Percentiles rank a stretch among this genome's conserved stretches.
Conservation (phyloP, 768 basidiomycete genomes). For the Sarcodon aspratus region DNA sequence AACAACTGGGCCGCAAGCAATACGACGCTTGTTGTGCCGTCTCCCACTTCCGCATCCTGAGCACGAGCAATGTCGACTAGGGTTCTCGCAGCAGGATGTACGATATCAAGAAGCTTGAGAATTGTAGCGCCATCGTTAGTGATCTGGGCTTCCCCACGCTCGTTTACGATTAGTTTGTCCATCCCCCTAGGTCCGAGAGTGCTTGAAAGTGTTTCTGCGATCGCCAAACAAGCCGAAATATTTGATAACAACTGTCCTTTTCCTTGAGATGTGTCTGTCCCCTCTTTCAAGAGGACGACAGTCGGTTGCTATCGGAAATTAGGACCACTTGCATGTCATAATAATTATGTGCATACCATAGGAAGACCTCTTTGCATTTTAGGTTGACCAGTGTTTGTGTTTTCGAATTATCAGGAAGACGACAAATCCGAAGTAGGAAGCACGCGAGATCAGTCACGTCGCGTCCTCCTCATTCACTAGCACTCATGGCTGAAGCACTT, state of each 20-base stretch:
- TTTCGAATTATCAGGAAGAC: not conserved
- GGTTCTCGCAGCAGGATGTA: conserved; percentile 97
- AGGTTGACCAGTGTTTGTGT: not conserved
- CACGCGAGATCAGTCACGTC: not conserved
- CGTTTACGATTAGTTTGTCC: conserved; percentile 95
- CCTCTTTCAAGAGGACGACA: conserved; percentile 91
- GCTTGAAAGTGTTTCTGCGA: conserved; percentile 82
- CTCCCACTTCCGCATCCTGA: conserved; percentile 97
- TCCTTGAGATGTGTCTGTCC: conserved; percentile 93
- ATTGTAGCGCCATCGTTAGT: conserved; percentile 99
- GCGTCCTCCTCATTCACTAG: not conserved
- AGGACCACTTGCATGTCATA: not conserved
- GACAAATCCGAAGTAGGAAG: not conserved
- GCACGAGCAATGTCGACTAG: conserved; percentile 97
- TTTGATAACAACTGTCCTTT: conserved; percentile 88
- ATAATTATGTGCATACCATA: conserved; percentile 38
- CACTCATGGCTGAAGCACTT: not conserved
- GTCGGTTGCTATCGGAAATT: conserved; percentile 73
- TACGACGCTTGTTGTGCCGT: conserved; percentile 96
- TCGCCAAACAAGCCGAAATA: conserved; percentile 92
- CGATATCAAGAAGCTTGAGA: conserved; percentile 92
- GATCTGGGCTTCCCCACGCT: conserved; percentile 93
- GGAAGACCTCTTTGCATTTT: conserved; percentile 82
- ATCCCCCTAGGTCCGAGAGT: conserved; percentile 98
- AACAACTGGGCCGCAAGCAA: conserved; percentile 88